A percentile compares a stretch with the other conserved stretches of the same genome.
These are phyloP conservation scores for Deinandra increscens DNA, from an alignment of 129 eudicot genomes.

Conservation along the genomic window DNA sequence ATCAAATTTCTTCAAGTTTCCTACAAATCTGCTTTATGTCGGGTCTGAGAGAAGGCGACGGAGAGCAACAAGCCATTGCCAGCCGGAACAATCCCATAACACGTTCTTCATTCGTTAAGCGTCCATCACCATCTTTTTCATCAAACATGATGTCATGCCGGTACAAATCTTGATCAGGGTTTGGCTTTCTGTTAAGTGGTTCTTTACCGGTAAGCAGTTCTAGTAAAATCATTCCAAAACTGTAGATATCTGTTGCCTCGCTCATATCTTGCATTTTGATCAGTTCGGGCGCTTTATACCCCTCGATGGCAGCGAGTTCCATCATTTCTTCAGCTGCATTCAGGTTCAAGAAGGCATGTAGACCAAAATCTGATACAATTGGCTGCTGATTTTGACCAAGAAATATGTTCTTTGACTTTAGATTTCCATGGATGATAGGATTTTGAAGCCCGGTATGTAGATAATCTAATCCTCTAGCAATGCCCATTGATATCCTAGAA, in stretches of 20 bases:
- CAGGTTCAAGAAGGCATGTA: slow-evolving; percentile 62
- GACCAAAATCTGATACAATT: slow-evolving; percentile 71
- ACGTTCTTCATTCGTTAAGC: slow-evolving; percentile 45
- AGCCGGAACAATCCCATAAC: slow-evolving; percentile 57
- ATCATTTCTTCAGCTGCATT: slow-evolving; percentile 74
- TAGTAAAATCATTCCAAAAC: slow-evolving; percentile 69
- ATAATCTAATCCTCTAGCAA: slow-evolving; percentile 62
- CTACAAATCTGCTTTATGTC: slow-evolving; percentile 51
- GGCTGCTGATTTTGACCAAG: slow-evolving; percentile 58
- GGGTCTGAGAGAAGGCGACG: slow-evolving; percentile 75
- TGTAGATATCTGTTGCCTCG: slow-evolving; percentile 70
- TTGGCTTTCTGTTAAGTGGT: slow-evolving; percentile 42
- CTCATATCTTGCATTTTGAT: slow-evolving; percentile 57
- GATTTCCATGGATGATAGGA: slow-evolving; percentile 88
- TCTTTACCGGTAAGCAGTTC: slow-evolving; percentile 67
- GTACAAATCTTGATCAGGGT: slow-evolving; percentile 52
- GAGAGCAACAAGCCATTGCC: slow-evolving; percentile 96
- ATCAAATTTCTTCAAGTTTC: slow-evolving; percentile 64
- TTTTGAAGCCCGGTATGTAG: slow-evolving; percentile 62
- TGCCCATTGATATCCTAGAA: slow-evolving; percentile 56
- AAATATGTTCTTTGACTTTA: slow-evolving; percentile 71
- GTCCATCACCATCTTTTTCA: slow-evolving; percentile 39
- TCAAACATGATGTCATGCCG: slow-evolving; percentile 57
- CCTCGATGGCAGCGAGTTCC: slow-evolving; percentile 63
- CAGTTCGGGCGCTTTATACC: slow-evolving; percentile 91